These are phyloP conservation scores for Ascomycota sp. DNA, from an alignment of 2,329 filamentous ascomycete genomes.

Conservation along the genomic window DNA sequence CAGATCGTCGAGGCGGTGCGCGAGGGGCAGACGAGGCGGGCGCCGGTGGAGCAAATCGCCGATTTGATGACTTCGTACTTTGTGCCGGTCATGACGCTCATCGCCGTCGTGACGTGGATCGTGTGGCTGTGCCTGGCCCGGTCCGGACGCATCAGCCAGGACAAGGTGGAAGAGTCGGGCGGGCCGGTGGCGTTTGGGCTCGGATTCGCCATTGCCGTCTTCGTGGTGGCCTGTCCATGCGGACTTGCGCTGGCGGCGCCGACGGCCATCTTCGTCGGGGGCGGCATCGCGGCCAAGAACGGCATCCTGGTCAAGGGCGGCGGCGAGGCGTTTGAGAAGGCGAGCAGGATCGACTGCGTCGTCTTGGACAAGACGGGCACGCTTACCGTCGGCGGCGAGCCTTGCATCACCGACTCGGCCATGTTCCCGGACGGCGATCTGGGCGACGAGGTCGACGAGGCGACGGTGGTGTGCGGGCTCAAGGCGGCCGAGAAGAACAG, in stretches of 20 bases:
- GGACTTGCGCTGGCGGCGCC: slow-evolving; percentile 68
- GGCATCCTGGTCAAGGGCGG: slow-evolving; percentile 69
- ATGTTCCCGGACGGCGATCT: slow-evolving; percentile 14
- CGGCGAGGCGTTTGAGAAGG: slow-evolving; percentile 69
- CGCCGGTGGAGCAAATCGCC: slow-evolving; percentile 53
- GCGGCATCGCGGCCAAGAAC: slow-evolving; percentile 54
- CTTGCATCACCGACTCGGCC: slow-evolving; percentile 36
- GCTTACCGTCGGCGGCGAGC: slow-evolving; percentile 50
- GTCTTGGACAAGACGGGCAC: slow-evolving; percentile 84
- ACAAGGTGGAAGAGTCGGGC: slow-evolving; percentile 34
- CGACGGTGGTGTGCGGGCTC: slow-evolving; percentile 27
- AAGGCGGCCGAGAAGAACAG: slow-evolving; percentile 46
- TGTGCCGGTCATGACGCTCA: slow-evolving; percentile 46
- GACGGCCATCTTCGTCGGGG: slow-evolving; percentile 65
- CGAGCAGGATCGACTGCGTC: slow-evolving; percentile 52
- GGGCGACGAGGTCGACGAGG: slow-evolving; percentile 6
- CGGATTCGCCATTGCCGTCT: slow-evolving; percentile 66
- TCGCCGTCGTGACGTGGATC: slow-evolving; percentile 49
- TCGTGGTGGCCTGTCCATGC: slow-evolving; percentile 71
- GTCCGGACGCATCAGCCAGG: slow-evolving; percentile 29
- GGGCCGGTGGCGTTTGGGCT: slow-evolving; percentile 53
- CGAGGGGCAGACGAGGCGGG: slow-evolving; percentile 54
- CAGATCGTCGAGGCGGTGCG: slow-evolving; percentile 56
- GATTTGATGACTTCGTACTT: slow-evolving; percentile 56
- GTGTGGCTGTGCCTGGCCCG: slow-evolving; percentile 46